Conservation (phyloP, 768 basidiomycete species). For the Fomitopsis serialis region DNA sequence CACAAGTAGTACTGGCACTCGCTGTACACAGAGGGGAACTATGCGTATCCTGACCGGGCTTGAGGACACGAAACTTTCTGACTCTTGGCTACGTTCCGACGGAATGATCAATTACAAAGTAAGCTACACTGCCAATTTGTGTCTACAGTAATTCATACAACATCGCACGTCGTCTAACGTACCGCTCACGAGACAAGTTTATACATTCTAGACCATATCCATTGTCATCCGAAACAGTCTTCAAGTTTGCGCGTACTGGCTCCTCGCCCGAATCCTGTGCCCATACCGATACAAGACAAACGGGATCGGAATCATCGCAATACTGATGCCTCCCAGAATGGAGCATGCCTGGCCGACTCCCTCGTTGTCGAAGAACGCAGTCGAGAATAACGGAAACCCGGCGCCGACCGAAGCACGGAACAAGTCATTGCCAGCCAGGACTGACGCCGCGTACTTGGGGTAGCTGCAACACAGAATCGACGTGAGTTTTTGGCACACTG, state of each 20-base stretch:
- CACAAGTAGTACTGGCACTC: no score
- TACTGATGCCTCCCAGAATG: conserved; percentile 45
- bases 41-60: no score
- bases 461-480: not conserved
- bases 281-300: conserved; percentile 22
- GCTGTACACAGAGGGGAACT: no score
- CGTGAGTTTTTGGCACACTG: not conserved
- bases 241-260: conserved; percentile 19
- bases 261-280: conserved; percentile 16
- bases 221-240: no score
- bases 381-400: not conserved
- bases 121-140: no score
- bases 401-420: not conserved
- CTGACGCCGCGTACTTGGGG: not conserved
- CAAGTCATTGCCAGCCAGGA: not conserved
- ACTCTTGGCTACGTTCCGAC: no score
- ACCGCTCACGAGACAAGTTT: no score
- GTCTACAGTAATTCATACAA: no score
- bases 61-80: no score
- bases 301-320: conserved; percentile 43
- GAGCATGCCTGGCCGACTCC: not conserved
- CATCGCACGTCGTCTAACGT: no score
- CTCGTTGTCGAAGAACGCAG: not conserved
- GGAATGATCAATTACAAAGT: no score
- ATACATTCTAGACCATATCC: no score